These are phyloP conservation scores for Haematococcus lacustris DNA, from an alignment of 139 green algal genomes.

Conservation along the genomic window DNA sequence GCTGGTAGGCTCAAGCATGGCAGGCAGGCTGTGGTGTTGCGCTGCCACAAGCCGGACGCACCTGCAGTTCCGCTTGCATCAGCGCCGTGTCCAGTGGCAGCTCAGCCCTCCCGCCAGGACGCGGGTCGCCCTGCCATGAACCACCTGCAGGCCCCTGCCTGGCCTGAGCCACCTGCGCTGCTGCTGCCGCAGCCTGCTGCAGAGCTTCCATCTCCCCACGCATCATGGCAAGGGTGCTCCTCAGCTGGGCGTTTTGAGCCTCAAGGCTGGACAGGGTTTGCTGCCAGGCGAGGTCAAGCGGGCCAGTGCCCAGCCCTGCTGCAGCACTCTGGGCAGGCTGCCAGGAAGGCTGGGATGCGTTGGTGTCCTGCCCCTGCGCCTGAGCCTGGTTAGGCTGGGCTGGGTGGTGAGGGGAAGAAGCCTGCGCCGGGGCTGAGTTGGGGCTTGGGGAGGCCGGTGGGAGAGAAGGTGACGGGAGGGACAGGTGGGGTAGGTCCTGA, in stretches of 20 bases:
- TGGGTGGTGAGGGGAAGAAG: no score
- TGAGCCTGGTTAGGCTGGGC: no score
- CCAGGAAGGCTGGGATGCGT: not conserved
- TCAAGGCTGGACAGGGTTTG: constrained; percentile 20
- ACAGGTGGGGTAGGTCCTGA: no score
- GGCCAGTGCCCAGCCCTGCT: constrained; percentile 13
- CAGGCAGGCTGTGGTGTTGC: not conserved
- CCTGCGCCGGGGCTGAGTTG: no score
- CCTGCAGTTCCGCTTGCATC: not conserved
- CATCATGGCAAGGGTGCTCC: constrained; percentile 42
- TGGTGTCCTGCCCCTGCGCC: no score
- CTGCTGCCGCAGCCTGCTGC: constrained; percentile 25
- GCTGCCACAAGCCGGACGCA: not conserved
- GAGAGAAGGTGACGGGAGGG: no score
- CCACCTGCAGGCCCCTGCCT: constrained; percentile 1
- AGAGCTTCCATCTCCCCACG: constrained; percentile 54
- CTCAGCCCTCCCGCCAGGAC: not conserved
- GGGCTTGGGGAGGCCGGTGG: no score
- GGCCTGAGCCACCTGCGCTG: not conserved
- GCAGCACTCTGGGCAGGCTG: not conserved
- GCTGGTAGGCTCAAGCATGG: no score
- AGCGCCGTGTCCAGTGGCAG: not conserved
- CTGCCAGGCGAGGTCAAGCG: not conserved
- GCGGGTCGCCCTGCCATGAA: not conserved
- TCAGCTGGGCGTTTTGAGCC: constrained; percentile 44